A percentile compares a stretch with the other conserved stretches of the same genome.
These are phyloP conservation scores for Agrostemma githago DNA, from an alignment of 148 eudicot genomes.

Conservation along the genomic window DNA sequence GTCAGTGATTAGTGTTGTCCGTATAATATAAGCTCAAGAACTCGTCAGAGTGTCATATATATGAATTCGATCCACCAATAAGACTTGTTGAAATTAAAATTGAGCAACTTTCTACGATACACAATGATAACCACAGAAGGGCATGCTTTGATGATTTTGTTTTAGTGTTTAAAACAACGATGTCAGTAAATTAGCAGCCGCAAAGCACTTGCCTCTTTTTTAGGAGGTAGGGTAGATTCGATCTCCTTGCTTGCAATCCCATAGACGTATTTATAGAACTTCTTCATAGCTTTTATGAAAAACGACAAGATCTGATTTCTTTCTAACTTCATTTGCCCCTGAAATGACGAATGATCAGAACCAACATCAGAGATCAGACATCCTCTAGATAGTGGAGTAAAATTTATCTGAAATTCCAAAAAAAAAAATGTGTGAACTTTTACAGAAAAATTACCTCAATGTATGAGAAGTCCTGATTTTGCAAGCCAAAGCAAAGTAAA, in stretches of 20 bases:
- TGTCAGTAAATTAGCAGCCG: background rate
- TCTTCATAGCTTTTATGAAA: conserved; percentile 67
- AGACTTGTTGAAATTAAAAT: background rate
- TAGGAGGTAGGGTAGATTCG: conserved; percentile 50
- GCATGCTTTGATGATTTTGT: background rate
- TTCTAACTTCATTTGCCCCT: conserved; percentile 77
- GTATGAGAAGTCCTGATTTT: conserved; percentile 52
- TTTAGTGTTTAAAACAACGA: background rate
- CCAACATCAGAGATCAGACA: background rate
- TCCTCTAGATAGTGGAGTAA: background rate
- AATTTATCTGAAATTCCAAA: background rate
- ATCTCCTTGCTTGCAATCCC: conserved; percentile 55
- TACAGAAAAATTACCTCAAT: conserved; percentile 44
- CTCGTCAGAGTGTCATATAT: background rate
- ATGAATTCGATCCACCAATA: background rate
- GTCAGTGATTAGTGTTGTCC: background rate
- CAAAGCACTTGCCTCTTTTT: conserved; percentile 49
- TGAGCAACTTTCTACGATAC: background rate
- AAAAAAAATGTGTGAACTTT: conserved; percentile 2
- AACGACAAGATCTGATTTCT: conserved; percentile 65
- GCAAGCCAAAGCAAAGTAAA: conserved; percentile 87
- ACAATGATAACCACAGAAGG: conserved; percentile 1
- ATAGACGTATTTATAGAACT: conserved; percentile 58
- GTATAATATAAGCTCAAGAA: background rate
- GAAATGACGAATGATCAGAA: conserved; percentile 12